Evolutionary conservation across 1,284 basidiomycete species (phyloP).

Genomic region (Cryptococcus sp.): DNA sequence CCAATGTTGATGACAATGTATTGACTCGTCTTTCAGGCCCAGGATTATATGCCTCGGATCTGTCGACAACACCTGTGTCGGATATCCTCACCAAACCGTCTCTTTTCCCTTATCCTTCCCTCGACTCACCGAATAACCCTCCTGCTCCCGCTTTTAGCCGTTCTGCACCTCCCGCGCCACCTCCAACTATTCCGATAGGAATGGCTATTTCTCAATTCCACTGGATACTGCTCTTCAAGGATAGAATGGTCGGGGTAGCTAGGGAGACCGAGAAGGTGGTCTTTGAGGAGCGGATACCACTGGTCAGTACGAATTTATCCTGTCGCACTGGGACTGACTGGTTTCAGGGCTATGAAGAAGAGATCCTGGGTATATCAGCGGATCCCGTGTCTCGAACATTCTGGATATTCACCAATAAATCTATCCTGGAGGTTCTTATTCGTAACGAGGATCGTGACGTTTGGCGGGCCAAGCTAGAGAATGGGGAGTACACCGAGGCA

Average conservation of each 20-base stretch:
- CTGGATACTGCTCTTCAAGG: constrained; percentile 77
- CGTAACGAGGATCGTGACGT: constrained; percentile 88
- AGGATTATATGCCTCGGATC: constrained; percentile 75
- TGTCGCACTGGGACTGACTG: neutral
- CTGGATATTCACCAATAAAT: constrained; percentile 89
- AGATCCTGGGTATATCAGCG: constrained; percentile 65
- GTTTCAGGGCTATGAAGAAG: constrained; percentile 64
- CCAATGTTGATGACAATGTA: neutral
- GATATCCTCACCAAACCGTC: constrained; percentile 35
- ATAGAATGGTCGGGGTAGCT: constrained; percentile 73
- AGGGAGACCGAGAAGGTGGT: constrained; percentile 74
- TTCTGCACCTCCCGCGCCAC: constrained; percentile 6
- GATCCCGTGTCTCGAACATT: constrained; percentile 86
- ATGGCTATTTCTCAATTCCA: constrained; percentile 89
- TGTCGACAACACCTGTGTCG: constrained; percentile 25
- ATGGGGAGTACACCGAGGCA: constrained; percentile 71
- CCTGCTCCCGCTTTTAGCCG: constrained; percentile 59
- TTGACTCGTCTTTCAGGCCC: constrained; percentile 52
- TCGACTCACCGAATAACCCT: constrained; percentile 47
- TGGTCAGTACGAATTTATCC: constrained; percentile 54
- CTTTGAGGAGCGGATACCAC: constrained; percentile 75
- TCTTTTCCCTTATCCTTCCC: constrained; percentile 56
- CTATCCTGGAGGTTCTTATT: constrained; percentile 83
- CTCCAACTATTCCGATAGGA: constrained; percentile 56
- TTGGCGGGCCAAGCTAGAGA: constrained; percentile 84